A percentile compares a stretch with the other conserved stretches of the same genome.
These are phyloP conservation scores for Komagataella pseudopastoris DNA, from an alignment of 805 yeast genomes.

Conservation along the genomic window DNA sequence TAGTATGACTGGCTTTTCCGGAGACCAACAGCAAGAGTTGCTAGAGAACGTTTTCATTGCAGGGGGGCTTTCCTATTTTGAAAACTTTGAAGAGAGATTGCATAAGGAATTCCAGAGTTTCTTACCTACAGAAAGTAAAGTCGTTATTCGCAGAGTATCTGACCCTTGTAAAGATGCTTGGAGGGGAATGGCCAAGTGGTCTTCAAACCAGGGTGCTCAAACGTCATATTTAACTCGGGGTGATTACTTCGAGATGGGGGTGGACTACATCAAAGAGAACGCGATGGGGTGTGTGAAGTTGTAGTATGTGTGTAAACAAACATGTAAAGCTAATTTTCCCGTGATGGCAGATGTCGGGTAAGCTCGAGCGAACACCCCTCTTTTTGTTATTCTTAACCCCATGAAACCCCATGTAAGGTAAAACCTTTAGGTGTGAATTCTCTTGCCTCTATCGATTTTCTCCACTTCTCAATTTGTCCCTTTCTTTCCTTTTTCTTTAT, in stretches of 20 bases:
- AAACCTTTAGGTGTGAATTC: neutral
- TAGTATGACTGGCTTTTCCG: slow-evolving; percentile 34
- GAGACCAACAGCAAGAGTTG: slow-evolving; percentile 32
- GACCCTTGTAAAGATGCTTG: slow-evolving; percentile 77
- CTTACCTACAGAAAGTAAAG: slow-evolving; percentile 53
- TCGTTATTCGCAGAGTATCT: slow-evolving; percentile 47
- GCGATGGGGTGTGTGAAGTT: slow-evolving; percentile 38
- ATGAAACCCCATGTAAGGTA: neutral
- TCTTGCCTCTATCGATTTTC: neutral
- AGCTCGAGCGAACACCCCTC: neutral
- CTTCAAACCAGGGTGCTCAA: slow-evolving; percentile 28
- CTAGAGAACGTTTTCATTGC: slow-evolving; percentile 64
- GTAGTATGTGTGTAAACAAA: slow-evolving; percentile 1
- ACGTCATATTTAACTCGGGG: slow-evolving; percentile 41
- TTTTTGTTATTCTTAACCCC: neutral
- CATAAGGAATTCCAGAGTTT: slow-evolving; percentile 52
- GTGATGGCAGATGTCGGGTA: neutral
- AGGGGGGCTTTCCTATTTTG: slow-evolving; percentile 69
- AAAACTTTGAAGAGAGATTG: slow-evolving; percentile 58
- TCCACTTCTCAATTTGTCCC: neutral
- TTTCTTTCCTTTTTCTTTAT: slow-evolving; percentile 18
- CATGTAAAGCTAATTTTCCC: neutral
- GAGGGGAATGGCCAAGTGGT: slow-evolving; percentile 88
- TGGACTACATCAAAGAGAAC: slow-evolving; percentile 82
- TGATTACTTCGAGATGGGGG: slow-evolving; percentile 82